Conservation (phyloP, 2,329 filamentous ascomycete species). For the Grosmannia penicillata region DNA sequence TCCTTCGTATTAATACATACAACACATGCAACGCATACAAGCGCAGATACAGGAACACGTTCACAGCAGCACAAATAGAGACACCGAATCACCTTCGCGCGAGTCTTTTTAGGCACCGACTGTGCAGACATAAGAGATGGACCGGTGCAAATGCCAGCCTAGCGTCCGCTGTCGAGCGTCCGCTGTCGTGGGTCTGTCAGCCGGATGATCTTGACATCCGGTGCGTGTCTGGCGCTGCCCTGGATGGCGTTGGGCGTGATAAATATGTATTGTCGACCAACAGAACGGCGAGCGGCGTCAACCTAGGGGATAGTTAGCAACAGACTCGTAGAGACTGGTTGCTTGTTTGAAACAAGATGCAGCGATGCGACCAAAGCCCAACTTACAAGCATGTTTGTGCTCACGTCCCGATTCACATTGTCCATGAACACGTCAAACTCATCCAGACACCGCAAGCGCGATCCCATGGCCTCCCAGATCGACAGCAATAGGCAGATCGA, state of each 20-base stretch:
- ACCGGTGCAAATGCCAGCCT: too few species aligned
- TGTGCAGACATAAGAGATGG: too few species aligned
- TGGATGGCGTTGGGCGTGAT: conserved; percentile 86
- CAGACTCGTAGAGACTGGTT: too few species aligned
- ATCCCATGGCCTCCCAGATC: conserved; percentile 97
- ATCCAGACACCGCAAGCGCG: conserved; percentile 83
- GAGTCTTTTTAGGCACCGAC: too few species aligned
- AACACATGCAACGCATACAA: too few species aligned
- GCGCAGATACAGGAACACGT: neutral
- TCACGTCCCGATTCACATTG: conserved; percentile 82
- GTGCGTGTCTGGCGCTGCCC: conserved; percentile 37
- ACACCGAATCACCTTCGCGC: neutral
- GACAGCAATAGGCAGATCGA: conserved; percentile 86
- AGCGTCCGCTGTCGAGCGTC: conserved; percentile 20
- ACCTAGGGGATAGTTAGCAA: conserved; percentile 38
- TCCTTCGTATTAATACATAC: neutral
- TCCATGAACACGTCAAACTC: conserved; percentile 99
- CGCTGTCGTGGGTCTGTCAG: conserved; percentile 45
- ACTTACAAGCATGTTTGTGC: conserved; percentile 82
- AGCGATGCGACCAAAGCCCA: neutral
- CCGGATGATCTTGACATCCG: conserved; percentile 69
- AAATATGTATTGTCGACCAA: conserved; percentile 88
- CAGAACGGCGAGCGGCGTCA: conserved; percentile 65
- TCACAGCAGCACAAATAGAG: neutral
- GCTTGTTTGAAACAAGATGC: neutral